Percentiles rank a stretch among this genome's conserved stretches.
phyloP scores from a whole-genome alignment of 139 green algal genomes.

The Volvox reticuliferus region DNA sequence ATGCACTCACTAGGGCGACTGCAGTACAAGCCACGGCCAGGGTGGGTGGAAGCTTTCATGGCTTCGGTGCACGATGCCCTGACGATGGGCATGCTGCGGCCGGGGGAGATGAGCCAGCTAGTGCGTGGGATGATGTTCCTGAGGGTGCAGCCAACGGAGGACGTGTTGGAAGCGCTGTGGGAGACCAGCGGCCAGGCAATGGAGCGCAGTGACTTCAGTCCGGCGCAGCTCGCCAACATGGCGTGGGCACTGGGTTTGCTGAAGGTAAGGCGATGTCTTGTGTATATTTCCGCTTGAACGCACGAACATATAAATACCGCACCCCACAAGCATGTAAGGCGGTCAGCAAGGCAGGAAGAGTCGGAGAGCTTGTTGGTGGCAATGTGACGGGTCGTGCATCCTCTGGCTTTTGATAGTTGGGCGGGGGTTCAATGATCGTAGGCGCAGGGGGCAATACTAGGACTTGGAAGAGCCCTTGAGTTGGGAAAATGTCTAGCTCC shows the following conservation, averaged over 20 bases:
- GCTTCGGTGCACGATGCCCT: background rate
- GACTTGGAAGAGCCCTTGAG: too few relatives aligned
- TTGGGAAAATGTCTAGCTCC: too few relatives aligned
- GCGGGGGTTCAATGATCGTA: too few relatives aligned
- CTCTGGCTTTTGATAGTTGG: too few relatives aligned
- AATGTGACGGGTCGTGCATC: too few relatives aligned
- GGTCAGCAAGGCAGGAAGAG: too few relatives aligned
- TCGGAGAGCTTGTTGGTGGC: too few relatives aligned
- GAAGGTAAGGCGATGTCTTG: slow-evolving; percentile 4
- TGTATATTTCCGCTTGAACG: background rate
- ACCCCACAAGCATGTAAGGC: too few relatives aligned
- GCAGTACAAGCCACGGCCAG: slow-evolving; percentile 20
- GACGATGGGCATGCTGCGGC: background rate
- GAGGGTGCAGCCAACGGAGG: background rate
- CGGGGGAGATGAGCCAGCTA: slow-evolving; percentile 32
- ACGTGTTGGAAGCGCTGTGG: slow-evolving; percentile 33
- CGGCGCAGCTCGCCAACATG: slow-evolving; percentile 21
- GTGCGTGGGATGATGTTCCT: slow-evolving; percentile 32
- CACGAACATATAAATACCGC: too few relatives aligned
- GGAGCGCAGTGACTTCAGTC: background rate
- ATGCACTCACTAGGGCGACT: slow-evolving; percentile 31
- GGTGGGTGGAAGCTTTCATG: background rate
- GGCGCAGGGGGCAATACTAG: too few relatives aligned
- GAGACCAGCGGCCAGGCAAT: background rate
- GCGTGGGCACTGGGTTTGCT: slow-evolving; percentile 20